phyloP scores from a whole-genome alignment of 805 yeast genomes.

The Candida caryicola region DNA sequence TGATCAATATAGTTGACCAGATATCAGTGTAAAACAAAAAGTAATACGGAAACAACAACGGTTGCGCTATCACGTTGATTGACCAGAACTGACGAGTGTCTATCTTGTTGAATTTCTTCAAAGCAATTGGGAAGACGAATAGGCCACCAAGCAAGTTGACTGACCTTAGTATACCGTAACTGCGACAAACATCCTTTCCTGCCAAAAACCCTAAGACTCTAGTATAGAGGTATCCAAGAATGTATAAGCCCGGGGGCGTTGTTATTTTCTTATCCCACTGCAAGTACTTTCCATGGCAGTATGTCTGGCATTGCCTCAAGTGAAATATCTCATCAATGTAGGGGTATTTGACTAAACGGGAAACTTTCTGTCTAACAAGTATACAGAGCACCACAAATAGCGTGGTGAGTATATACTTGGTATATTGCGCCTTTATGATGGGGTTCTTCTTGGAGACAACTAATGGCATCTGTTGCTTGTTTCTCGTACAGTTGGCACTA shows the following conservation, averaged over 20 bases:
- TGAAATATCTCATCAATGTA: conserved; percentile 84
- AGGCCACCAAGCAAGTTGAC: conserved; percentile 69
- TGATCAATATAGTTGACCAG: conserved; percentile 76
- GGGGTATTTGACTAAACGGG: conserved; percentile 23
- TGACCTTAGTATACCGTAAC: conserved; percentile 26
- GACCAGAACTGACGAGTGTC: conserved; percentile 21
- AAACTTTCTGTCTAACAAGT: conserved; percentile 9
- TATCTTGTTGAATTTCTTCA: conserved; percentile 22
- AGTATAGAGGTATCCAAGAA: conserved; percentile 39
- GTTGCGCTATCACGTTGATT: conserved; percentile 47
- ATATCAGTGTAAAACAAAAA: conserved; percentile 88
- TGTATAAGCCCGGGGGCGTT: conserved; percentile 92
- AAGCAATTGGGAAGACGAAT: conserved; percentile 48
- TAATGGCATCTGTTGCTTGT: neutral
- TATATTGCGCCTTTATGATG: neutral
- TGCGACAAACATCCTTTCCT: conserved; percentile 13
- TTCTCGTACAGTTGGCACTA: no score
- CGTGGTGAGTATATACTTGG: neutral
- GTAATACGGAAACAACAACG: conserved; percentile 70
- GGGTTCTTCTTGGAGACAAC: neutral
- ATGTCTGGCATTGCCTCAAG: conserved; percentile 70
- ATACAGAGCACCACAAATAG: conserved; percentile 11
- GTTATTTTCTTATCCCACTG: conserved; percentile 89
- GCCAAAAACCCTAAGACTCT: conserved; percentile 37
- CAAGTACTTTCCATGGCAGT: conserved; percentile 57